Conservation (phyloP, 495 filamentous ascomycete species). For the Evernia prunastri region DNA sequence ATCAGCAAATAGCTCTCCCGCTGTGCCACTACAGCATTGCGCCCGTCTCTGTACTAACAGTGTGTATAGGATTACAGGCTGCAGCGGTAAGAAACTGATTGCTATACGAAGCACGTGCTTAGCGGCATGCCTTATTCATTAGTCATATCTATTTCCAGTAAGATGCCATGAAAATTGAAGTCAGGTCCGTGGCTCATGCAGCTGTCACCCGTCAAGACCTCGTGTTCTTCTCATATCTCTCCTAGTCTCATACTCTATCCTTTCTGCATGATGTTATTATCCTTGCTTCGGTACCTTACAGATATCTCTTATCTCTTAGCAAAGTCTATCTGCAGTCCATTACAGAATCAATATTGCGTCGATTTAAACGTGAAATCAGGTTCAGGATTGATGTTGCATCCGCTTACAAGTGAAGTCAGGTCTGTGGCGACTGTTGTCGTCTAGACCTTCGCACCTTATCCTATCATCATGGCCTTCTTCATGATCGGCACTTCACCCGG, state of each 20-base stretch:
- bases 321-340: too few relatives aligned
- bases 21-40: too few relatives aligned
- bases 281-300: too few relatives aligned
- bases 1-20: neutral
- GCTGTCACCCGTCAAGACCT: neutral
- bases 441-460: neutral
- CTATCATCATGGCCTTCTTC: neutral
- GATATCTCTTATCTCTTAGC: too few relatives aligned
- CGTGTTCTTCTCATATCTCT: too few relatives aligned
- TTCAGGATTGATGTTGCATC: neutral
- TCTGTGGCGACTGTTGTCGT: neutral
- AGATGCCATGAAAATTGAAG: neutral
- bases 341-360: neutral
- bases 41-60: too few relatives aligned
- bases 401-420: neutral
- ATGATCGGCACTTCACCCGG: neutral
- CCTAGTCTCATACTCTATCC: too few relatives aligned
- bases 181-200: neutral
- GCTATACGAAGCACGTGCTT: neutral
- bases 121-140: neutral
- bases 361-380: neutral
- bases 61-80: too few relatives aligned
- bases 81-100: neutral
- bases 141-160: neutral
- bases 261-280: too few relatives aligned